Evolutionary conservation across 2,329 filamentous ascomycete species (phyloP).

Genomic region (Meredithiella fracta): DNA sequence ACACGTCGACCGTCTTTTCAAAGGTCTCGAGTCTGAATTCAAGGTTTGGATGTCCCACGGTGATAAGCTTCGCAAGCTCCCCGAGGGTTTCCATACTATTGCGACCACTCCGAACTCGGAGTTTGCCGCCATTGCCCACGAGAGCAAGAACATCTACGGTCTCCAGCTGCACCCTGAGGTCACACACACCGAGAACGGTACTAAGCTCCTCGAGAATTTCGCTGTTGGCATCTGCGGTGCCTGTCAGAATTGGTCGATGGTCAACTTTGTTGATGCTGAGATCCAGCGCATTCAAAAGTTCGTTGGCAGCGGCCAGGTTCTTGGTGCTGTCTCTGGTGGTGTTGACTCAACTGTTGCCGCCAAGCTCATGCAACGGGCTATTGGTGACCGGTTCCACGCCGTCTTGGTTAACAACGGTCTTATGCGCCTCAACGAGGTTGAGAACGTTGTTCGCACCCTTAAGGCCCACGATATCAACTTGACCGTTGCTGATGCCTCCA

Average conservation of each 20-base stretch:
- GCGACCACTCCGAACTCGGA: conserved; percentile 61
- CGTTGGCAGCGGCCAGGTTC: conserved; percentile 69
- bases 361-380: conserved; percentile 72
- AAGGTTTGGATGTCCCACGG: conserved; percentile 71
- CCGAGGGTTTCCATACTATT: conserved; percentile 55
- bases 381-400: conserved; percentile 66
- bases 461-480: conserved; percentile 72
- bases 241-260: conserved; percentile 68
- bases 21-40: conserved; percentile 44
- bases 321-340: conserved; percentile 43
- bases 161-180: conserved; percentile 88
- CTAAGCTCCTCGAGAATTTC: conserved; percentile 64
- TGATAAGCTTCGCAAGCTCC: conserved; percentile 66
- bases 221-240: conserved; percentile 67
- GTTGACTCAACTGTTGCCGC: conserved; percentile 83
- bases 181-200: conserved; percentile 51
- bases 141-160: conserved; percentile 54
- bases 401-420: conserved; percentile 75
- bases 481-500: conserved; percentile 64
- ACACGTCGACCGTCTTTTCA: conserved; percentile 65
- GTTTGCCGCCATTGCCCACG: conserved; percentile 64
- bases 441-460: conserved; percentile 65
- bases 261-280: conserved; percentile 64
- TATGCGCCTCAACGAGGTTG: conserved; percentile 72
- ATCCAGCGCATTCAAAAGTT: conserved; percentile 63